phyloP scores from a whole-genome alignment of 306 rosid species.

The Alnus rubra region DNA sequence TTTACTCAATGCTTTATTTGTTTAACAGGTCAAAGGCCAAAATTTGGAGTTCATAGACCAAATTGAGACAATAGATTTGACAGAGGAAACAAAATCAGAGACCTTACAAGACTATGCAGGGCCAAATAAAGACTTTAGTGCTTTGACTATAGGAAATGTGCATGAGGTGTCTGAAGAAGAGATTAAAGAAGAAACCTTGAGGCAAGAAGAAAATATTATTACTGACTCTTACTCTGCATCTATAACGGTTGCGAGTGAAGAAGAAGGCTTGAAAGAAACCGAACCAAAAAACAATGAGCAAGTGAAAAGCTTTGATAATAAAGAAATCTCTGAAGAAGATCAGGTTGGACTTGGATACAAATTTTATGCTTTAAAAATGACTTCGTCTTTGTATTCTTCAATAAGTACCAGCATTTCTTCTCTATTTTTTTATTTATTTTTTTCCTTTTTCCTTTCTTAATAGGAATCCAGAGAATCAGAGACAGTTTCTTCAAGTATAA shows the following conservation, averaged over 20 bases:
- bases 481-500: constrained; percentile 12
- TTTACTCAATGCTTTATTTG: neutral
- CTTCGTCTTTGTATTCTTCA: too few species aligned
- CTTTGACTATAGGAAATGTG: constrained; percentile 10
- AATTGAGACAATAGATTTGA: constrained; percentile 13
- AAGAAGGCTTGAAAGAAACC: constrained; percentile 24
- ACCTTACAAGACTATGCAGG: constrained; percentile 18
- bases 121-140: constrained; percentile 8
- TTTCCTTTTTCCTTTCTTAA: neutral
- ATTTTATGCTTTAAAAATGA: too few species aligned
- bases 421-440: too few species aligned
- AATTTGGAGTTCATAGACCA: constrained; percentile 25
- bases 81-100: constrained; percentile 13
- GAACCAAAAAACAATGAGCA: constrained; percentile 24
- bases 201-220: constrained; percentile 6
- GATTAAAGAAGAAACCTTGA: constrained; percentile 8
- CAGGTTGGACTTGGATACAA: too few species aligned
- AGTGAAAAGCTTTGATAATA: neutral
- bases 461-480: constrained; percentile 19
- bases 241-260: constrained; percentile 17
- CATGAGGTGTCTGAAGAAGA: constrained; percentile 6
- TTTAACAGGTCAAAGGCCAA: constrained; percentile 23
- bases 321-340: too few species aligned
- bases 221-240: neutral
- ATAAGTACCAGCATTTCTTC: neutral